Conservation (phyloP, 2,329 filamentous ascomycete species). For the Cryoendolithus antarcticus region DNA sequence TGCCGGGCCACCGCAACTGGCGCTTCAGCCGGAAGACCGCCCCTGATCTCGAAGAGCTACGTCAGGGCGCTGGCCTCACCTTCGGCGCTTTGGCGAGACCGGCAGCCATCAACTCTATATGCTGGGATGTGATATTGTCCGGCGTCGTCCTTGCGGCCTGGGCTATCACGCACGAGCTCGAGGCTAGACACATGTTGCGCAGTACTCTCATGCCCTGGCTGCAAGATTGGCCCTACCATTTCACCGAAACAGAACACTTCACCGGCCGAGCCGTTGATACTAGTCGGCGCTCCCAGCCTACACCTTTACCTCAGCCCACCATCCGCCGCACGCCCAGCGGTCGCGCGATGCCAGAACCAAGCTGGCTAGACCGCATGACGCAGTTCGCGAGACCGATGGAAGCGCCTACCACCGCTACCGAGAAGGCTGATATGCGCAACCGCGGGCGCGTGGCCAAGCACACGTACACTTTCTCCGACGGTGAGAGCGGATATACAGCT, state of each 20-base stretch:
- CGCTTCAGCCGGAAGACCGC: background rate
- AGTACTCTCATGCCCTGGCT: constrained; percentile 3
- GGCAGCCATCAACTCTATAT: background rate
- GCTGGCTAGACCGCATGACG: constrained; percentile 2
- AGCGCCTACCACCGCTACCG: constrained; percentile 3
- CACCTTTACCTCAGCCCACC: too few species aligned
- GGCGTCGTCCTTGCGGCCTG: constrained; percentile 1
- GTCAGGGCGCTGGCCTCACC: background rate
- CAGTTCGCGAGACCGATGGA: constrained; percentile 2
- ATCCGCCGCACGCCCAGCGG: too few species aligned
- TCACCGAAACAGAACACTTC: background rate
- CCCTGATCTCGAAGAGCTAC: background rate
- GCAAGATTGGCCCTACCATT: background rate
- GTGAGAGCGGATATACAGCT: constrained; percentile 3
- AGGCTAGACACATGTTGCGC: background rate
- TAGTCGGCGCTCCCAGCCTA: too few species aligned
- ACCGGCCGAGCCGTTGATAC: too few species aligned
- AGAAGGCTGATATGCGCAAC: constrained; percentile 1
- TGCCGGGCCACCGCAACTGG: background rate
- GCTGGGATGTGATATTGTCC: constrained; percentile 3
- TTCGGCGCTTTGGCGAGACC: background rate
- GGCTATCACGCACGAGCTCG: background rate
- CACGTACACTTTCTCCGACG: constrained; percentile 1
- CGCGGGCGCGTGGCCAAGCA: constrained; percentile 2
- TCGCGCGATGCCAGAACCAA: background rate